Conservation (phyloP, 805 yeast species). For the Tetrapisispora phaffii region DNA sequence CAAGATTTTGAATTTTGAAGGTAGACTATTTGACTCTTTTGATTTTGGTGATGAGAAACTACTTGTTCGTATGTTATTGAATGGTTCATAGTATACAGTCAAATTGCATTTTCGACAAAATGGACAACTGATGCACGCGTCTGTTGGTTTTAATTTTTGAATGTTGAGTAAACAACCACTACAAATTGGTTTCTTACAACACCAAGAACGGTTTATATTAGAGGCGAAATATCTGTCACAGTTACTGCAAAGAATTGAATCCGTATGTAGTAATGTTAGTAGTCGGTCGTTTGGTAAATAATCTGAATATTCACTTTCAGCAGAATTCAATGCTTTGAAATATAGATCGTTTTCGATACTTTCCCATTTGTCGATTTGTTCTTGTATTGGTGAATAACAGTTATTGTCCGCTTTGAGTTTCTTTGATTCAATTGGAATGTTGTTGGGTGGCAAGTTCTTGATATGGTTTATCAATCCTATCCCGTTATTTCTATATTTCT, state of each 20-base stretch:
- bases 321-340: background rate
- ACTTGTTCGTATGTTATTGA: background rate
- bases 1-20: background rate
- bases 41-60: background rate
- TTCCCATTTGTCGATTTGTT: background rate
- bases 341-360: background rate
- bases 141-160: slow-evolving; percentile 57
- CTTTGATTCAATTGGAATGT: background rate
- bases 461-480: background rate
- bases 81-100: background rate
- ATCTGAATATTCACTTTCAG: background rate
- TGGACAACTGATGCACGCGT: background rate
- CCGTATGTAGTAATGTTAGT: slow-evolving; percentile 50
- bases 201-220: slow-evolving; percentile 1
- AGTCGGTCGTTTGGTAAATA: slow-evolving; percentile 24
- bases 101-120: background rate
- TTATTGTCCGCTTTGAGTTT: background rate
- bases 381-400: background rate
- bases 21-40: background rate
- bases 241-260: slow-evolving; percentile 81
- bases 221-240: slow-evolving; percentile 54
- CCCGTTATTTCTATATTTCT: background rate
- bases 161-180: slow-evolving; percentile 94
- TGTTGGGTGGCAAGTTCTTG: background rate
- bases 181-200: slow-evolving; percentile 3